Evolutionary conservation across 352 stramenopile species (phyloP).

Genomic region (Pythium periplocum): DNA sequence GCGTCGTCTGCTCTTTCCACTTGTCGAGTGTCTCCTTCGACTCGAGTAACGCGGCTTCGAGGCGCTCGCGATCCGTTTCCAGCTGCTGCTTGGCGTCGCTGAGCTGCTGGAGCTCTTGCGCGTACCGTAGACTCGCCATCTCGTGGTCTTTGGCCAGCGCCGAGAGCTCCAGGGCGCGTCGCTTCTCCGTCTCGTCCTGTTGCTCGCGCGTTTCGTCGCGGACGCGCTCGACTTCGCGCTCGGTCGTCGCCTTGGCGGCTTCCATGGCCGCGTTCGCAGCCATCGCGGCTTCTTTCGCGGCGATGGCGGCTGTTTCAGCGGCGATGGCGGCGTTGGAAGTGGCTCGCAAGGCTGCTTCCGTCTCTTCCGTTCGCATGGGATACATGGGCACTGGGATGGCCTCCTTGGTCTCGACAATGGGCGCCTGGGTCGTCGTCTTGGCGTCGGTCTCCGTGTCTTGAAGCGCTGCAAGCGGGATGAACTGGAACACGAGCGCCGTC

Average conservation of each 20-base stretch:
- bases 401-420: no score
- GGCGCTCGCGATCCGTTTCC: conserved; percentile 15
- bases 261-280: conserved; percentile 19
- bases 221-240: not conserved
- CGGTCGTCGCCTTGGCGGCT: not conserved
- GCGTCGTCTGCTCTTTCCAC: conserved; percentile 28
- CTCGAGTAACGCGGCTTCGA: conserved; percentile 29
- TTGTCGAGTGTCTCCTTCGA: conserved; percentile 23
- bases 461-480: conserved; percentile 20
- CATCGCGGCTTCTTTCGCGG: conserved; percentile 19
- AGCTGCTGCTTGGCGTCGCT: conserved; percentile 33
- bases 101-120: conserved; percentile 18
- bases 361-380: conserved; percentile 1
- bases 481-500: conserved; percentile 36
- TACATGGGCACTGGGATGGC: no score
- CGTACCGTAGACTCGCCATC: conserved; percentile 20
- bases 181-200: conserved; percentile 8
- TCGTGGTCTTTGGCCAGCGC: conserved; percentile 15
- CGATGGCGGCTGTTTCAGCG: conserved; percentile 14
- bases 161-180: conserved; percentile 20
- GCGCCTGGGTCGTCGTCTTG: not conserved
- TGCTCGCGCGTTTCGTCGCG: not conserved
- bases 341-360: conserved; percentile 6
- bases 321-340: conserved; percentile 4
- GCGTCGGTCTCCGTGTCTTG: not conserved